phyloP scores from a whole-genome alignment of 139 green algal species.

The Gonium pectorale region DNA sequence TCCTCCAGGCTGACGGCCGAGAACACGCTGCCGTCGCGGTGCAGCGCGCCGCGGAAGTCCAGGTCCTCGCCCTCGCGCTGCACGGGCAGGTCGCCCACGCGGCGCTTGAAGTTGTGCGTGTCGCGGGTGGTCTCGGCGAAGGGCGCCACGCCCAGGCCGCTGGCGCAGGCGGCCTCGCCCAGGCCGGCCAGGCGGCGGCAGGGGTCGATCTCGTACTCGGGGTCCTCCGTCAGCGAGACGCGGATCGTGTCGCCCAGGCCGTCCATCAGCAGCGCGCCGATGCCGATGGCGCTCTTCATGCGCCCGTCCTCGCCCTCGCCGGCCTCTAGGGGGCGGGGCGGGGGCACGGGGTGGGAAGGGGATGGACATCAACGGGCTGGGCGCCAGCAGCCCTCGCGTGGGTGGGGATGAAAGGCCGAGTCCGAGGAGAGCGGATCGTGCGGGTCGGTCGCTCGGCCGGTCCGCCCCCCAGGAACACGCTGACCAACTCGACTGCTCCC shows the following conservation, averaged over 20 bases:
- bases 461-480: too few species aligned
- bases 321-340: conserved; percentile 71
- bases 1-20: conserved; percentile 65
- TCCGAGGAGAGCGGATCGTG: background rate
- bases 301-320: conserved; percentile 97
- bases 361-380: too few species aligned
- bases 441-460: too few species aligned
- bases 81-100: conserved; percentile 84
- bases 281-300: conserved; percentile 99
- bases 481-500: too few species aligned
- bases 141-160: conserved; percentile 75
- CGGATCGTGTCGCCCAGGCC: conserved; percentile 98
- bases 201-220: conserved; percentile 97
- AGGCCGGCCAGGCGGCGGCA: conserved; percentile 88
- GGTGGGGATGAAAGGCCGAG: background rate
- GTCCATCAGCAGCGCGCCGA: conserved; percentile 97
- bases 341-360: background rate
- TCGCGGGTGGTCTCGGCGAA: conserved; percentile 92
- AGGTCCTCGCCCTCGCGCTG: conserved; percentile 82
- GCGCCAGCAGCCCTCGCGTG: too few species aligned
- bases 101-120: conserved; percentile 89
- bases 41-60: conserved; percentile 91
- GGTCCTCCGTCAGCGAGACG: conserved; percentile 93
- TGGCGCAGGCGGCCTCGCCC: conserved; percentile 68
- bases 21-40: conserved; percentile 81